Evolutionary conservation across 805 yeast species (phyloP).

Genomic region (Ogataea trehaloabstinens): DNA sequence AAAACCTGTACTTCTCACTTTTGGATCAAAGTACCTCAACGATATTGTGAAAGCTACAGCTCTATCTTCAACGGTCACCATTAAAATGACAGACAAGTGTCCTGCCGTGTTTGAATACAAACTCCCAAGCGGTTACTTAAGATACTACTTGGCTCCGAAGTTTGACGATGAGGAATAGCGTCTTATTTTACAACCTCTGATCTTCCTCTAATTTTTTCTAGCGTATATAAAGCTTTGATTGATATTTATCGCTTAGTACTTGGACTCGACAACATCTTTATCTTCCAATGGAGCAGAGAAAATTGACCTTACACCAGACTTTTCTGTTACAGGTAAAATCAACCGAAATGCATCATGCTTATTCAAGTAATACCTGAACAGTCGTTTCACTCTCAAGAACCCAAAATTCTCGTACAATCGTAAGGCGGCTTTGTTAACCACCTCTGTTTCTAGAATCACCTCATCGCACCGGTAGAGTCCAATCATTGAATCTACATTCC

Average conservation of each 20-base stretch:
- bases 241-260: constrained; percentile 15
- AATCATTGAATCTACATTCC: constrained; percentile 64
- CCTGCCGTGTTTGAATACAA: constrained; percentile 94
- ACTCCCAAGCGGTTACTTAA: constrained; percentile 86
- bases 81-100: constrained; percentile 84
- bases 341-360: constrained; percentile 91
- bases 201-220: background rate
- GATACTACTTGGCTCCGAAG: constrained; percentile 97
- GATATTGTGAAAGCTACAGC: constrained; percentile 91
- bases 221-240: too few species aligned
- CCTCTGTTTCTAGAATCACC: constrained; percentile 91
- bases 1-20: constrained; percentile 83
- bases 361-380: constrained; percentile 84
- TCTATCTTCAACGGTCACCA: constrained; percentile 71
- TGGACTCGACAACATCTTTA: constrained; percentile 22
- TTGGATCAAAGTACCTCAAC: constrained; percentile 86
- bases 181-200: background rate
- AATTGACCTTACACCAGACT: constrained; percentile 52
- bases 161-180: constrained; percentile 81
- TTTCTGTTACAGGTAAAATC: constrained; percentile 73
- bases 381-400: constrained; percentile 43
- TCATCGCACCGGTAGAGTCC: constrained; percentile 72
- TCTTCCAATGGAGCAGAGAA: constrained; percentile 38
- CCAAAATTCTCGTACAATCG: constrained; percentile 38
- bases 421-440: constrained; percentile 50